Evolutionary conservation across 1,284 basidiomycete genomes (phyloP), one percentile per base, ranked within the genome.

Genomic region (Chondrostereum purpureum): DNA sequence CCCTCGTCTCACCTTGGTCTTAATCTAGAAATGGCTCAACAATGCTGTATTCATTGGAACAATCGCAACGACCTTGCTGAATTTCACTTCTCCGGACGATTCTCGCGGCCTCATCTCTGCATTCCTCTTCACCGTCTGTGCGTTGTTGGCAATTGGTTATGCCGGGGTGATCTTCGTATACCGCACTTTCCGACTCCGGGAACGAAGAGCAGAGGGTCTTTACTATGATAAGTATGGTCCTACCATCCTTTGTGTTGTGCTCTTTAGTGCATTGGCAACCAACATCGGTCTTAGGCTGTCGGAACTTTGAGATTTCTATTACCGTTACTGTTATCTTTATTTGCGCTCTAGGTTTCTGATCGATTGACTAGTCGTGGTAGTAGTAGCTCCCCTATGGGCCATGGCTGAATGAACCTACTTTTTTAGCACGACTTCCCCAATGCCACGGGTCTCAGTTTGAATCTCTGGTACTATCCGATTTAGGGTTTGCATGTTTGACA

Each of bases 221-320:
- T 96, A 95, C 65, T 92, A 94, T 62, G 92, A 88, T 64, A 83
- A 81, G 64, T 89, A 84, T 56, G 92, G 92, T 0, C 91, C 92
- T 21, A 88, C 87, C 2, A 58, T 83, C 2, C 69, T 96, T 17
- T 90, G 87, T 52, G 56, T 79, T 10, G 73, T 84, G 18, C 64
- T 96, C 40, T 74, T 90, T 46, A 68, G 70, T 13, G 88, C 89
- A 37, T 66, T 94, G 37, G 72, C 78, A 40, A 78, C 86, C 54
- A 95, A 94, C 58, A 75, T 94, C 49, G 81, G 71, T 24, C 56
- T 88, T 56, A 66, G 85, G 47, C 55, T 73, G 31, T 60, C 66
- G 3, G 75, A 79, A 55, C 70, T 78, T 68, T 41, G 38, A 40
- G n/a, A n/a, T n/a, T n/a, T n/a, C n/a, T n/a, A n/a, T n/a, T n/a